Evolutionary conservation across 108 stramenopile species (phyloP), one percentile per base, ranked within the genome.

Genomic region (Cyclotella choctawhatcheeana): DNA sequence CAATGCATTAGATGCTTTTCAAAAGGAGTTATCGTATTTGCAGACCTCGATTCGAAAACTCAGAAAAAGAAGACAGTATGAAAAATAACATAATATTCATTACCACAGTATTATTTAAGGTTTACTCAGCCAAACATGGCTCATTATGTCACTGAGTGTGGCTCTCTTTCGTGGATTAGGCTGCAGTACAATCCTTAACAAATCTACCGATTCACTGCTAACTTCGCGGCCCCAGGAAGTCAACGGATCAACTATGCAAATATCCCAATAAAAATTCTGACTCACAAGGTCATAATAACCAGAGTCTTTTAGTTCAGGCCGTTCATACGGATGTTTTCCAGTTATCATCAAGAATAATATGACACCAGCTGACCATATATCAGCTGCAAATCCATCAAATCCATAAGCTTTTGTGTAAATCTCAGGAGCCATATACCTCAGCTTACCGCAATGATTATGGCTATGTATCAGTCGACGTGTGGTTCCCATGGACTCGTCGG

Each of bases 311-410:
- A 63, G 35, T 44, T 86, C 74, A 6, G 91, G 88, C 44, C 76
- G 59, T 54, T 89, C 84, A 51, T 91, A 92, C 0, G 93, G 89
- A 20, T 87, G 86, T 43, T 88, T 87, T 17, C 94, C 96, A 8
- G 90, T 94, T 26, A 91, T 66, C 79, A 95, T 81, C 32, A 90
- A 84, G 74, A 96, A 98, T 24, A 98, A 73, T 37, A 96, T 90
- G 26, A 94, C 85, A 2, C 96, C 97, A 8, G 69, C 45, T 2
- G 96, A 92, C 96, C 96, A 98, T 4, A 98, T 63, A 67, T 98
- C 97, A 3, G 88, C 85, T 0, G 93, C 82, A 32, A 76, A 80
- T 0, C 95, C 95, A 71, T 96, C 91, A 82, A 93, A 95, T 17
- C 64, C 54, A 24, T 63, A 47, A 24, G 54, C 65, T 58, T 75